phyloP scores from a whole-genome alignment of 805 yeast genomes.

The Torulaspora delbrueckii region DNA sequence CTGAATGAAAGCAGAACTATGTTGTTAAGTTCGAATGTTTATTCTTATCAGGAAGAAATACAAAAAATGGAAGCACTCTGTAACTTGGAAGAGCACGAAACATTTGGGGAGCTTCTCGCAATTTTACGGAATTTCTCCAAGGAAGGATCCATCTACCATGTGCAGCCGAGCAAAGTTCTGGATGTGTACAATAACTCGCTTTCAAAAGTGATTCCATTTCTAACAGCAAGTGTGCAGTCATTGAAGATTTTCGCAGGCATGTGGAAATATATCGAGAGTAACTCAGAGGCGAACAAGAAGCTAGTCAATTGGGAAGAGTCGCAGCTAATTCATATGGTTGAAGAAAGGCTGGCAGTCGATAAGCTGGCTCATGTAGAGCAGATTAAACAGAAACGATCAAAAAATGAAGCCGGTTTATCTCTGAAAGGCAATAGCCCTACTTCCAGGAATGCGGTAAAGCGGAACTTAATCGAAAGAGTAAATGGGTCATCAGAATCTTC shows the following conservation, averaged over 20 bases:
- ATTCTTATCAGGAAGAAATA: constrained; percentile 23
- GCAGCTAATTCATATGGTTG: constrained; percentile 22
- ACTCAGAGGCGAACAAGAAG: constrained; percentile 9
- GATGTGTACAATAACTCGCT: constrained; percentile 20
- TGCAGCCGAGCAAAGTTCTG: constrained; percentile 18
- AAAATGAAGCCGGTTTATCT: constrained; percentile 1
- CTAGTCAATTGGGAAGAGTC: constrained; percentile 13
- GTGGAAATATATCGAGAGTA: constrained; percentile 27
- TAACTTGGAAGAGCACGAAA: constrained; percentile 3
- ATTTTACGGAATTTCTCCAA: constrained; percentile 12
- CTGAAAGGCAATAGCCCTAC: constrained; percentile 4
- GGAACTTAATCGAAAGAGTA: constrained; percentile 8
- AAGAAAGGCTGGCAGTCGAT: constrained; percentile 30
- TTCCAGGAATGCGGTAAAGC: constrained; percentile 7
- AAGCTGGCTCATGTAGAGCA: constrained; percentile 20
- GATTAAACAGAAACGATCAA: background rate
- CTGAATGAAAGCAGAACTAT: constrained; percentile 19
- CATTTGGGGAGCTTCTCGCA: constrained; percentile 6
- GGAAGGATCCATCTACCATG: constrained; percentile 15
- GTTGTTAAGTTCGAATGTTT: constrained; percentile 23
- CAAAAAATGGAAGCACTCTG: constrained; percentile 20
- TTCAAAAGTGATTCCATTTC: constrained; percentile 12
- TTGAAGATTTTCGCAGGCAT: constrained; percentile 18
- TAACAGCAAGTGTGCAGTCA: constrained; percentile 14
- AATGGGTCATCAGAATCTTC: constrained; percentile 11